Evolutionary conservation across 208 protist genomes (phyloP), one percentile per base, ranked within the genome.

Genomic region (Wallacemonas sp.): DNA sequence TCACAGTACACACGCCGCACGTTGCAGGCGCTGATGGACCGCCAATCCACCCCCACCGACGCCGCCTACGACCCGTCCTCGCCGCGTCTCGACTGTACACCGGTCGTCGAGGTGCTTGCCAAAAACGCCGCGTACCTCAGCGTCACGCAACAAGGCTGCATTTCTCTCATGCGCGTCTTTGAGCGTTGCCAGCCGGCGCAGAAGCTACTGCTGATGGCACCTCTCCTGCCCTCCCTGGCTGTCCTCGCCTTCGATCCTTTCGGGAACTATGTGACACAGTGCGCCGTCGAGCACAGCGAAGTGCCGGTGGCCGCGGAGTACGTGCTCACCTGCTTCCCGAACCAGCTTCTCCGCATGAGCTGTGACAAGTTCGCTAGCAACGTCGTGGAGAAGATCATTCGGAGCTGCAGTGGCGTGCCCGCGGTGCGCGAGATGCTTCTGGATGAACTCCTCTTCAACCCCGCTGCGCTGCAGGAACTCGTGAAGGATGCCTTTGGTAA

Each of bases 261-360:
- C 57, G 91, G 88, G 24, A 96, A 96, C 76, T 96, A 95, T 71
- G 86, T 94, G 38, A 87, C 93, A 71, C 91, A 96, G 81, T 92
- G 88, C 70, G 78, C 77, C 13, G 73, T 96, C 29, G 78, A 93
- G 75, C 74, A 91, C 73, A 87, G 78, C 76, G 75, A 69, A 24
- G 69, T 68, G 46, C 73, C 71, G 26, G 66, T 76, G 19, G 86
- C 87, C 0, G 80, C 83, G 42, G 66, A 87, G 62, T 89, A 90
- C 78, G 71, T 75, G 2, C 58, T 88, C 24, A 36, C 42, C 19
- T 81, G 66, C 77, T 89, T 93, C 59, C 36, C 73, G 0, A 83
- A 74, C 39, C 68, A 83, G 50, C 64, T 93, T 6, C 71, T 92
- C 22, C 52, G 70, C 58, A 89, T 96, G 85, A 91, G 81, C 62